phyloP scores from a whole-genome alignment of 2,329 filamentous ascomycete genomes.

The Microdochium paspali region DNA sequence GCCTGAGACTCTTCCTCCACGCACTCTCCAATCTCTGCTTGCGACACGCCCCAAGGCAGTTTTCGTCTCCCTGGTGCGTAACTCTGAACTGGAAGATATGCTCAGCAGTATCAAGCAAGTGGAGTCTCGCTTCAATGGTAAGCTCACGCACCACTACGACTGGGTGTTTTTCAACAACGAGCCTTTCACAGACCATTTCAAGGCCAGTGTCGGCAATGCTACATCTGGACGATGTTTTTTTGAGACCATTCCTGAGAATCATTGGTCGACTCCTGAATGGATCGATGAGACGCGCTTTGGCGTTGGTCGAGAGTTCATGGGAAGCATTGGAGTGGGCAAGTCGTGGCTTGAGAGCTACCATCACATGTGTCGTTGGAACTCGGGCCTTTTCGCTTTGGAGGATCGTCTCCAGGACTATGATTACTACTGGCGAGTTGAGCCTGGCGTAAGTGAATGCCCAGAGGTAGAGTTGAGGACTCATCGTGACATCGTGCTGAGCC shows the following conservation, averaged over 20 bases:
- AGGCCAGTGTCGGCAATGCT: conserved; percentile 52
- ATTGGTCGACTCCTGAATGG: conserved; percentile 68
- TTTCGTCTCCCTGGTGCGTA: conserved; percentile 61
- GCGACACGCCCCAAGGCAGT: conserved; percentile 23
- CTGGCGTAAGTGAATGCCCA: conserved; percentile 34
- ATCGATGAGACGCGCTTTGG: conserved; percentile 58
- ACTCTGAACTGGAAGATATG: conserved; percentile 59
- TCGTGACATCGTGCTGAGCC: neutral
- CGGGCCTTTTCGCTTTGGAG: conserved; percentile 73
- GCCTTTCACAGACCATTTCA: conserved; percentile 71
- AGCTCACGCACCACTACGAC: conserved; percentile 64
- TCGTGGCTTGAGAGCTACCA: conserved; percentile 58
- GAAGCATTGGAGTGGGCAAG: conserved; percentile 58
- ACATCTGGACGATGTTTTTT: conserved; percentile 66
- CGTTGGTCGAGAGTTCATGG: conserved; percentile 53
- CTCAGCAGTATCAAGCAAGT: conserved; percentile 63
- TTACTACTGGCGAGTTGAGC: conserved; percentile 53
- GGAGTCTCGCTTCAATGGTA: conserved; percentile 69
- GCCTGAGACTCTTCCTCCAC: conserved; percentile 3
- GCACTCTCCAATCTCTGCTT: conserved; percentile 7
- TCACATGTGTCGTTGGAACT: conserved; percentile 77
- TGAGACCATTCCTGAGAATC: conserved; percentile 63
- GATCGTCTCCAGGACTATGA: conserved; percentile 53
- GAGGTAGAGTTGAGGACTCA: neutral
- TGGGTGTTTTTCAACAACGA: conserved; percentile 85